Conservation (phyloP, 2,329 filamentous ascomycete species). For the Chrysoporthe deuterocubensis region DNA sequence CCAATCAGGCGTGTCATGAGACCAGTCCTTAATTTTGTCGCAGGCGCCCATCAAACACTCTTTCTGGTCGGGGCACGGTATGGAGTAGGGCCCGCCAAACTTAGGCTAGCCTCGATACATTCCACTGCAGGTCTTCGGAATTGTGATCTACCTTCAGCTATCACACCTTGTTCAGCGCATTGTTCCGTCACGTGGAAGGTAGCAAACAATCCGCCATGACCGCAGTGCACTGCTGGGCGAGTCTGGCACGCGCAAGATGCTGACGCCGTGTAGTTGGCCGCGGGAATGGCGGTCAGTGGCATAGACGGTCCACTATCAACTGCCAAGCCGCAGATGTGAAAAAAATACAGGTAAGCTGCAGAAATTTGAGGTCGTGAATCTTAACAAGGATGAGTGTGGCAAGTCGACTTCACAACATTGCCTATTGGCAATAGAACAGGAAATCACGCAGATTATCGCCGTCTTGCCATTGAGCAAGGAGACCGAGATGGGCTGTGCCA, state of each 20-base stretch:
- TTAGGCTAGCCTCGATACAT: constrained; percentile 14
- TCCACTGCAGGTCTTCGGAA: constrained; percentile 24
- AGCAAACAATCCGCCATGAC: background rate
- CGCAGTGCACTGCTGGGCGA: constrained; percentile 10
- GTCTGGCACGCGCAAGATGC: constrained; percentile 20
- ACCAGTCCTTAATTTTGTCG: constrained; percentile 15
- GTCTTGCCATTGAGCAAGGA: background rate
- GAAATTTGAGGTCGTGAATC: background rate
- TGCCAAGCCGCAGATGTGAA: constrained; percentile 24
- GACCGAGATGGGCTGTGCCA: constrained; percentile 10
- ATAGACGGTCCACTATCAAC: constrained; percentile 1
- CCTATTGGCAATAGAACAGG: background rate
- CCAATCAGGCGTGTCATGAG: constrained; percentile 1
- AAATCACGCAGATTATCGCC: background rate
- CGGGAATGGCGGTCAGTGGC: constrained; percentile 25
- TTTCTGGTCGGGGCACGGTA: constrained; percentile 1
- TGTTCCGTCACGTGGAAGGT: constrained; percentile 18
- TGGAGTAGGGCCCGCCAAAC: background rate
- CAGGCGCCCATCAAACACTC: constrained; percentile 15
- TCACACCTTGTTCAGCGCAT: constrained; percentile 7
- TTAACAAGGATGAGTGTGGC: background rate
- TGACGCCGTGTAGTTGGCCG: constrained; percentile 10
- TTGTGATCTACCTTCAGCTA: constrained; percentile 24
- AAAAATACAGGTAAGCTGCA: constrained; percentile 24
- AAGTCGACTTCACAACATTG: background rate